phyloP scores from a whole-genome alignment of 2,329 filamentous ascomycete species.

The Kalmusia sp. region DNA sequence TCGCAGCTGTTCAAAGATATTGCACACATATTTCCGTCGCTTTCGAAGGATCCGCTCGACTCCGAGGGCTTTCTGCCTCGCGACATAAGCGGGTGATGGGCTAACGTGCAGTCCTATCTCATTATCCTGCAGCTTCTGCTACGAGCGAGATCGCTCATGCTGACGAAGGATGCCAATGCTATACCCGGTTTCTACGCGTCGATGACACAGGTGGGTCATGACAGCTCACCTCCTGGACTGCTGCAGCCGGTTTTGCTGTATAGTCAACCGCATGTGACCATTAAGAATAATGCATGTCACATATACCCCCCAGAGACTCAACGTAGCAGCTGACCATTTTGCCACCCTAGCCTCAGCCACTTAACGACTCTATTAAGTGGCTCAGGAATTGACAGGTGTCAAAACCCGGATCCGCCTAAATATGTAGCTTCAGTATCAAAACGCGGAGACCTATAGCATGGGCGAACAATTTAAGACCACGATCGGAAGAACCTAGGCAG shows the following conservation, averaged over 20 bases:
- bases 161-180: background rate
- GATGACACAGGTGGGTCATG: background rate
- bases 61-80: background rate
- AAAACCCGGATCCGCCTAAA: conserved; percentile 12
- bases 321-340: conserved; percentile 8
- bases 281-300: conserved; percentile 25
- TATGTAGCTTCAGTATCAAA: conserved; percentile 25
- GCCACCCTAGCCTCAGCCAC: conserved; percentile 17
- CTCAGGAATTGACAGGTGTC: conserved; percentile 17
- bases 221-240: conserved; percentile 11
- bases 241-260: conserved; percentile 18
- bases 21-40: too few relatives aligned
- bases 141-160: background rate
- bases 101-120: background rate
- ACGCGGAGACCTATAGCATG: conserved; percentile 28
- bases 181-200: background rate
- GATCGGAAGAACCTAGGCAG: conserved; percentile 19
- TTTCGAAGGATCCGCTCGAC: background rate
- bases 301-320: conserved; percentile 27
- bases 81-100: background rate
- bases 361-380: conserved; percentile 19
- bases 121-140: background rate
- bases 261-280: conserved; percentile 24
- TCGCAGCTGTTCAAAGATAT: too few relatives aligned
- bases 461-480: conserved; percentile 17